A percentile compares a stretch with the other conserved stretches of the same genome.
Evolutionary conservation across 1,284 basidiomycete genomes (phyloP).

Genomic region (Pulveroboletus sp.): DNA sequence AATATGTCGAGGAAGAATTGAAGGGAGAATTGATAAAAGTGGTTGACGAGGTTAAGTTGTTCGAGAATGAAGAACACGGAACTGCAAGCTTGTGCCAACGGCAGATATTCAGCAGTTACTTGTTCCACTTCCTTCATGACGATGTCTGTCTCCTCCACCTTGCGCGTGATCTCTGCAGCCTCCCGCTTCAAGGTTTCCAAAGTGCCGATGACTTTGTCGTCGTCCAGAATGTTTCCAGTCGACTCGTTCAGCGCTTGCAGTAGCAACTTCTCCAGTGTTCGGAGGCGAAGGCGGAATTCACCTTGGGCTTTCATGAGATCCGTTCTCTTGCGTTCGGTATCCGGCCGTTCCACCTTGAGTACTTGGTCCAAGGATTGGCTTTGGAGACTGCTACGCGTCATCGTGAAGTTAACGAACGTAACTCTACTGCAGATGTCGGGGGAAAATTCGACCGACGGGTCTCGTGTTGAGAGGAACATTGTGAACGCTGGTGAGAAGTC

Average conservation of each 20-base stretch:
- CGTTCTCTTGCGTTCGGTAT: constrained; percentile 95
- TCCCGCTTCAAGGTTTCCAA: constrained; percentile 96
- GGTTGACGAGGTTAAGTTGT: constrained; percentile 91
- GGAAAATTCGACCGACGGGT: constrained; percentile 96
- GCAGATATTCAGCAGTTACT: constrained; percentile 93
- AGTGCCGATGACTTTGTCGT: constrained; percentile 98
- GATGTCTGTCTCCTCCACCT: constrained; percentile 96
- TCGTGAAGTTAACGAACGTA: constrained; percentile 99
- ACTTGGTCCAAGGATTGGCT: constrained; percentile 98
- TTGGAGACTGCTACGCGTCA: constrained; percentile 97
- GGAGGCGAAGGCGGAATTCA: constrained; percentile 92
- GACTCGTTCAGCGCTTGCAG: constrained; percentile 97
- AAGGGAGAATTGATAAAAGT: constrained; percentile 99
- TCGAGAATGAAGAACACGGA: constrained; percentile 97
- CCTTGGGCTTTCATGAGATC: constrained; percentile 99
- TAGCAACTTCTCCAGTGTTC: constrained; percentile 91
- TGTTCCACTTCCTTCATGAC: constrained; percentile 97
- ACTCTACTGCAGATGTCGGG: constrained; percentile 99
- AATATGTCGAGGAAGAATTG: constrained; percentile 99
- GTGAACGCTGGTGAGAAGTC: constrained; percentile 99
- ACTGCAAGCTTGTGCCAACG: constrained; percentile 95
- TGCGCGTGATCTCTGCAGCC: constrained; percentile 93
- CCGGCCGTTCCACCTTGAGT: constrained; percentile 94
- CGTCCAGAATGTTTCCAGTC: constrained; percentile 95
- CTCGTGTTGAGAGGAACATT: constrained; percentile 97